A percentile compares a stretch with the other conserved stretches of the same genome.
These are phyloP conservation scores for Calonectria pauciramosa DNA, from an alignment of 2,329 filamentous ascomycete genomes.

Conservation along the genomic window DNA sequence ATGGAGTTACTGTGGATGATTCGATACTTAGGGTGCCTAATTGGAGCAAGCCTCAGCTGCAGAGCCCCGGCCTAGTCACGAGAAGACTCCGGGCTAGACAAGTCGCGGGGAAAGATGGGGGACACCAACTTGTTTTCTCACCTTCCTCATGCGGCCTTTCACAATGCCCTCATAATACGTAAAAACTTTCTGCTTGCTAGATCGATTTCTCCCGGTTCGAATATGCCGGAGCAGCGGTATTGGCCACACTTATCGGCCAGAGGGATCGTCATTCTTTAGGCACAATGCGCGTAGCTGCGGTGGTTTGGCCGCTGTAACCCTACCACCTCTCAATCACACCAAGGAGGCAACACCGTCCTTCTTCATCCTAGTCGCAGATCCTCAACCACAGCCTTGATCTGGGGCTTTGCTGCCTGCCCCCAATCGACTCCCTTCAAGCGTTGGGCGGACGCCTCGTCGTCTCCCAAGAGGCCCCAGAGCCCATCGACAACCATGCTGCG, in stretches of 20 bases:
- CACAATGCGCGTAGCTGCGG: conserved; percentile 30
- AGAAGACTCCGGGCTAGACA: not conserved
- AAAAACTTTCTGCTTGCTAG: not conserved
- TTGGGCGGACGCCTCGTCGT: conserved; percentile 45
- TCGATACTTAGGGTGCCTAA: not conserved
- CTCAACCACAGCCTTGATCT: conserved; percentile 58
- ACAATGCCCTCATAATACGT: not conserved
- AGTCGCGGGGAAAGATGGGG: not conserved
- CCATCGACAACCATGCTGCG: conserved; percentile 72
- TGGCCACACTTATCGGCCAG: conserved; percentile 17
- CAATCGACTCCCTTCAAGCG: conserved; percentile 69
- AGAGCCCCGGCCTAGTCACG: not conserved
- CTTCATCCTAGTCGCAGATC: conserved; percentile 55
- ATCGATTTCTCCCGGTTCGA: conserved; percentile 24
- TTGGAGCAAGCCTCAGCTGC: not conserved
- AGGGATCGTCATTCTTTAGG: conserved; percentile 36
- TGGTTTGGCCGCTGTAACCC: conserved; percentile 23
- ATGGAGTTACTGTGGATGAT: not conserved
- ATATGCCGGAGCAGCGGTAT: not conserved
- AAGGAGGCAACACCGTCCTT: conserved; percentile 18
- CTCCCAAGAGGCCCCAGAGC: conserved; percentile 64
- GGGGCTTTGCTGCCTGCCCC: conserved; percentile 64
- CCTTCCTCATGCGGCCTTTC: conserved; percentile 20
- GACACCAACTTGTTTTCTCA: not conserved
- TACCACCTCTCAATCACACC: conserved; percentile 17